Conservation (phyloP, 257 asterid genomes). For the Echites panduratus region DNA sequence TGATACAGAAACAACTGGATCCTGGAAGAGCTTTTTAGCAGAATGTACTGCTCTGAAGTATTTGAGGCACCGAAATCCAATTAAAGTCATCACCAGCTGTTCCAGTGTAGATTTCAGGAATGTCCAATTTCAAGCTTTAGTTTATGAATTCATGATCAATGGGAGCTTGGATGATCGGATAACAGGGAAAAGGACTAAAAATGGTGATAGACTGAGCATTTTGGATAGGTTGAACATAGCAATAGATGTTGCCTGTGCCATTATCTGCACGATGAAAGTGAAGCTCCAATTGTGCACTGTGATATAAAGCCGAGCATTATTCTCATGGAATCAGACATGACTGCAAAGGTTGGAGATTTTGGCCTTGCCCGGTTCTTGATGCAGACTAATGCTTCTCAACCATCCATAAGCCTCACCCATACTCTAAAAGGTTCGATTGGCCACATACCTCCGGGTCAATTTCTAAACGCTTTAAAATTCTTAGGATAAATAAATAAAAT, state of each 20-base stretch:
- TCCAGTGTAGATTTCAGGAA: conserved; percentile 40
- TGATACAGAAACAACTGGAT: conserved; percentile 18
- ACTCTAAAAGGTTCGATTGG: conserved; percentile 62
- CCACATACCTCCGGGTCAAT: conserved; percentile 64
- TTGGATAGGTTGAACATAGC: conserved; percentile 32
- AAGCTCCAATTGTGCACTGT: conserved; percentile 42
- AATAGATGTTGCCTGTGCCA: conserved; percentile 48
- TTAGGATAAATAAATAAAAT: too few species aligned
- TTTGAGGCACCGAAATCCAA: conserved; percentile 53
- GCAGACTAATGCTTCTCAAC: conserved; percentile 16
- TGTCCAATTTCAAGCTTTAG: conserved; percentile 43
- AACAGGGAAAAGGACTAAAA: conserved; percentile 28
- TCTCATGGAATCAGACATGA: conserved; percentile 49
- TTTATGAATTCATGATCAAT: conserved; percentile 51
- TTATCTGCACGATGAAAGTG: conserved; percentile 49
- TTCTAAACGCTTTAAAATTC: too few species aligned
- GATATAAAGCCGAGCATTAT: conserved; percentile 60
- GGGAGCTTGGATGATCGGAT: conserved; percentile 67
- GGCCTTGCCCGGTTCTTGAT: conserved; percentile 48
- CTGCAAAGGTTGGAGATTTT: conserved; percentile 54
- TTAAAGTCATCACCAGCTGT: conserved; percentile 43
- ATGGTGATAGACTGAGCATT: conserved; percentile 18
- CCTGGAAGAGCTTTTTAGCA: conserved; percentile 33
- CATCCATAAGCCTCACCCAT: conserved; percentile 36
- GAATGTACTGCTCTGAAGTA: conserved; percentile 49